Evolutionary conservation across 2,329 filamentous ascomycete genomes (phyloP).

Genomic region (Rhytidhysteron rufulum): DNA sequence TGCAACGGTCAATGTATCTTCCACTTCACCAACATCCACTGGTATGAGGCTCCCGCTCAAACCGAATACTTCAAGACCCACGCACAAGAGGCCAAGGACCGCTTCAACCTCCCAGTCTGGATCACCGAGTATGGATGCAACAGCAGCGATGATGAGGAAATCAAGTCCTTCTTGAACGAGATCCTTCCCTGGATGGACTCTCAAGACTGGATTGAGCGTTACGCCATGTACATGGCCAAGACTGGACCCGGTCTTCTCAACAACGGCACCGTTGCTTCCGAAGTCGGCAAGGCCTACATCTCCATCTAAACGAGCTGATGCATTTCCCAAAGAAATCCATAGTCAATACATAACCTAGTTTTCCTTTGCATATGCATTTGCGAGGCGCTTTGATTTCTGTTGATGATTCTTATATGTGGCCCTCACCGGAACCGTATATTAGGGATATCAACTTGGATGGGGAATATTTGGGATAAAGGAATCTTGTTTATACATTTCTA

Average conservation of each 20-base stretch:
- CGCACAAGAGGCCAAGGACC: conserved; percentile 8
- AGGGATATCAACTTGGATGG: too few species aligned
- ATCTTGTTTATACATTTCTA: too few species aligned
- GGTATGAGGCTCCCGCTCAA: conserved; percentile 11
- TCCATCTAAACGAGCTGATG: not conserved
- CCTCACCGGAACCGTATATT: too few species aligned
- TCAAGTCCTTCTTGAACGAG: conserved; percentile 7
- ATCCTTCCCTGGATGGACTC: conserved; percentile 15
- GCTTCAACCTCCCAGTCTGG: conserved; percentile 10
- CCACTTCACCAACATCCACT: conserved; percentile 18
- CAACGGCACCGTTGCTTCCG: not conserved
- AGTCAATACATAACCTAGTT: too few species aligned
- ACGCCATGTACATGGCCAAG: conserved; percentile 12
- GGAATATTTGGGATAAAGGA: too few species aligned
- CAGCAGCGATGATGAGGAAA: conserved; percentile 7
- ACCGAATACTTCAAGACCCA: conserved; percentile 14
- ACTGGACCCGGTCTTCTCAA: not conserved
- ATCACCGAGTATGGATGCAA: conserved; percentile 14
- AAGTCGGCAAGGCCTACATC: not conserved
- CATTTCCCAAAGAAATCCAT: too few species aligned
- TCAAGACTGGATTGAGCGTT: conserved; percentile 12
- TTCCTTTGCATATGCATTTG: not conserved
- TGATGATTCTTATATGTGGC: too few species aligned
- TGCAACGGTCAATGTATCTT: conserved; percentile 13
- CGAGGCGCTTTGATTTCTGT: too few species aligned